These are phyloP conservation scores for Neurospora sp. DNA, from an alignment of 495 filamentous ascomycete genomes.

Conservation along the genomic window DNA sequence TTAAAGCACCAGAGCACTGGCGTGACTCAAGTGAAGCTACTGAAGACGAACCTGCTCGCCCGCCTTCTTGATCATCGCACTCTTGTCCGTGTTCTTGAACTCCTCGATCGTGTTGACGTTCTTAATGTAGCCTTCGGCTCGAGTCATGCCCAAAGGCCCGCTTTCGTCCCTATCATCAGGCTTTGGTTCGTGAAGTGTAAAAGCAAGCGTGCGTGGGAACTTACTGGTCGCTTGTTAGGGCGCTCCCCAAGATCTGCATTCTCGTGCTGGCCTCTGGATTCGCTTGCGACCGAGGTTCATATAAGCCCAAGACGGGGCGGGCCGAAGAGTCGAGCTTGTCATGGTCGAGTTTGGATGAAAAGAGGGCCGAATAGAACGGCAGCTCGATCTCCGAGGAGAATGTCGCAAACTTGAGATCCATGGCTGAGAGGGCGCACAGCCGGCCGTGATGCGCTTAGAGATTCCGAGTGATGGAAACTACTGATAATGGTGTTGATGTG, in stretches of 20 bases:
- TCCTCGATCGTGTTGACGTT: slow-evolving; percentile 96
- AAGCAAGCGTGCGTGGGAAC: slow-evolving; percentile 19
- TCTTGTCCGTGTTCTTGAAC: slow-evolving; percentile 68
- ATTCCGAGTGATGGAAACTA: not conserved
- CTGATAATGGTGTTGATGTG: not conserved
- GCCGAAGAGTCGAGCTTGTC: slow-evolving; percentile 92
- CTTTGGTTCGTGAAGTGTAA: slow-evolving; percentile 2
- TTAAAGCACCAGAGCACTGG: not conserved
- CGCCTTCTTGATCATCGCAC: slow-evolving; percentile 57
- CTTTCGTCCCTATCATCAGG: slow-evolving; percentile 31
- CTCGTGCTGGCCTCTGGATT: slow-evolving; percentile 60
- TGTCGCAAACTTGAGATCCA: slow-evolving; percentile 55
- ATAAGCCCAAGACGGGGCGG: slow-evolving; percentile 75
- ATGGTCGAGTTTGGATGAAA: slow-evolving; percentile 85
- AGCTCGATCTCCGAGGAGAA: slow-evolving; percentile 92
- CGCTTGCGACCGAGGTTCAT: slow-evolving; percentile 66
- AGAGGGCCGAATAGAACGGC: slow-evolving; percentile 84
- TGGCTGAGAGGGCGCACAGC: slow-evolving; percentile 3
- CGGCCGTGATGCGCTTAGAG: not conserved
- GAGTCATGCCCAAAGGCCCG: slow-evolving; percentile 57
- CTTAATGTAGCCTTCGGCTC: slow-evolving; percentile 87
- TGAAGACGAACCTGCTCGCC: slow-evolving; percentile 56
- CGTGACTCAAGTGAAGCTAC: not conserved
- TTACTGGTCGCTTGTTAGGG: slow-evolving; percentile 73
- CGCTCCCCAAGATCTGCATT: slow-evolving; percentile 82